Base-by-base conservation (phyloP, 2,329 filamentous ascomycete species). In the Epichloe sylvatica region DNA sequence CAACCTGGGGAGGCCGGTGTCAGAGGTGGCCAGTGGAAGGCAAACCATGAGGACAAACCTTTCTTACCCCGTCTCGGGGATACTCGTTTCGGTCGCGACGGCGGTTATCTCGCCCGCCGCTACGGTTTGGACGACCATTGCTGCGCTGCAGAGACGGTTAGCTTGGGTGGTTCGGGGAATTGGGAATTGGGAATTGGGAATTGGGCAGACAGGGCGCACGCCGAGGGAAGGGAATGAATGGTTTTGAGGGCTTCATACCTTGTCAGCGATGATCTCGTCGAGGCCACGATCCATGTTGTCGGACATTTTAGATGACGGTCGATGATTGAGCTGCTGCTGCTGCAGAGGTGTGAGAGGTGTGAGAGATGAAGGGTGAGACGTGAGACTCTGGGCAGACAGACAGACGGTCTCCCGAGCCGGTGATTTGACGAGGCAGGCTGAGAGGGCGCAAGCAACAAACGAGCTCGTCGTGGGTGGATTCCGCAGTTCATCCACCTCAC, bases 11-110 rank as follows among this genome's bases (percentile, higher is more conserved):
- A 50, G 38, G 3, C 45, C 45, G 37, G 23, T 13, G 36, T 40
- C 49, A 48, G 30, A 34, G 49, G 25, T 42, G 33, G 30, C 41
- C 37, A n/a, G 17, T 42, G 6, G 12, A 43, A 15, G 25, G 37
- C 30, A 36, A 37, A 25, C 17, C n/a, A 52, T 62, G 43, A 67
- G 38, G 13, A 25, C 40, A 8, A 36, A 91, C 88, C 88, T 94
- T 94, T 89, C 83, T 90, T 66, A 91, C 78, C 70, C 86, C 86
- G 70, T 92, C 86, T 70, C 86, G 83, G 62, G 85, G 84, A 59
- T 77, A 83, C 37, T 71, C 67, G 39, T 64, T 64, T 49, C 67
- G 67, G 36, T 68, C 62, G 45, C 60, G 59, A 52, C 58, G 57
- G 41, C 57, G 61, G 44, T 60, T 56, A 49, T 62, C 66, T 49